Evolutionary conservation across 352 stramenopile species (phyloP).

Genomic region (Phytophthora aleatoria): DNA sequence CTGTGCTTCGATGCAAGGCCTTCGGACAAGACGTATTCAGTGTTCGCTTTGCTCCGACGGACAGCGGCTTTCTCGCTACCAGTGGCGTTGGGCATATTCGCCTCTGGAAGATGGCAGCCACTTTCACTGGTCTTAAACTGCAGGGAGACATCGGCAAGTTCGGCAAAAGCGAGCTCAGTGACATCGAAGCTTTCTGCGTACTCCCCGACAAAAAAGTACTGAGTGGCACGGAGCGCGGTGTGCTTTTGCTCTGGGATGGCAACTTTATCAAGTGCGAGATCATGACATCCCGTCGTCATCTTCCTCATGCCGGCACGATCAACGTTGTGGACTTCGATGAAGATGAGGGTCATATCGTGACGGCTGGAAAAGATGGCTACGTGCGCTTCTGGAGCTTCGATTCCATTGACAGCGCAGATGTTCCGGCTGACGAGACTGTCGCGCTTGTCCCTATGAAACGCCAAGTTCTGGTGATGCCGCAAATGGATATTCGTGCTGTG

Average conservation of each 20-base stretch:
- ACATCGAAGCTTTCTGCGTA: slow-evolving; percentile 93
- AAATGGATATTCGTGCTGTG: slow-evolving; percentile 76
- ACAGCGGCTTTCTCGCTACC: slow-evolving; percentile 92
- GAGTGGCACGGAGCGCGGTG: slow-evolving; percentile 85
- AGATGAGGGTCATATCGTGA: slow-evolving; percentile 55
- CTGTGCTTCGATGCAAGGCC: slow-evolving; percentile 91
- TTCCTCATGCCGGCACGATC: slow-evolving; percentile 75
- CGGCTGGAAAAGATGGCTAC: slow-evolving; percentile 81
- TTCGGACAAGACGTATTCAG: slow-evolving; percentile 95
- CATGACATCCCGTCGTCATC: slow-evolving; percentile 60
- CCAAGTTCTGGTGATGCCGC: slow-evolving; percentile 55
- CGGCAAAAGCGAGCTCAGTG: slow-evolving; percentile 93
- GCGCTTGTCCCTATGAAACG: slow-evolving; percentile 72
- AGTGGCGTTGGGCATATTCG: slow-evolving; percentile 94
- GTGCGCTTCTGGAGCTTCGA: slow-evolving; percentile 92
- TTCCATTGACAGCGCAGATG: slow-evolving; percentile 87
- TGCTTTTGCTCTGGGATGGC: slow-evolving; percentile 94
- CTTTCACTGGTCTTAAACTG: slow-evolving; percentile 95
- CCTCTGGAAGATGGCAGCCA: slow-evolving; percentile 96
- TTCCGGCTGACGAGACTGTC: slow-evolving; percentile 77
- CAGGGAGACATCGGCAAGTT: slow-evolving; percentile 97
- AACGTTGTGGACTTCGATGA: slow-evolving; percentile 75
- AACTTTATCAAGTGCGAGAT: slow-evolving; percentile 97
- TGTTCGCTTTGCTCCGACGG: slow-evolving; percentile 87
- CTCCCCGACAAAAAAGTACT: slow-evolving; percentile 95